Conservation (phyloP, 2,329 filamentous ascomycete species). For the Alternaria alternata region DNA sequence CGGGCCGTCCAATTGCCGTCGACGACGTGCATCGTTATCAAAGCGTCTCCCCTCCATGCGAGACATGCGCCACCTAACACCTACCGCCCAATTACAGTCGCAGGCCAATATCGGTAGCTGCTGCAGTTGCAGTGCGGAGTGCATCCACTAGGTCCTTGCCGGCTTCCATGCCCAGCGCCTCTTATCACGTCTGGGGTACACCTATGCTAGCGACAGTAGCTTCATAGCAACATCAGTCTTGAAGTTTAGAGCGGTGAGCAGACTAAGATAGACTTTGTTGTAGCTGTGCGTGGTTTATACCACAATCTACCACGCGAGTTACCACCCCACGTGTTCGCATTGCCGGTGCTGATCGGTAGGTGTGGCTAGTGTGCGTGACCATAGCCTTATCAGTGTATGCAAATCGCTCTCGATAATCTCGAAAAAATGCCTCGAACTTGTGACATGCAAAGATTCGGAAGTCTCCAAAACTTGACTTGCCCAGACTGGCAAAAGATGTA, state of each 20-base stretch:
- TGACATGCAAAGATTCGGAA: neutral
- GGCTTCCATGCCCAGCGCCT: slow-evolving; percentile 12
- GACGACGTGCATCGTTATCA: slow-evolving; percentile 17
- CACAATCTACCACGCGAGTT: neutral
- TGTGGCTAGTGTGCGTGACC: slow-evolving; percentile 17
- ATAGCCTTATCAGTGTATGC: slow-evolving; percentile 14
- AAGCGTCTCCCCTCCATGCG: slow-evolving; percentile 11
- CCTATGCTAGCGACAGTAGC: neutral
- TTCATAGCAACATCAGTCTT: neutral
- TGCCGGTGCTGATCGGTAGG: slow-evolving; percentile 14
- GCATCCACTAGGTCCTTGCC: slow-evolving; percentile 13
- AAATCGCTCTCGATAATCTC: neutral
- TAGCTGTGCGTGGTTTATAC: neutral
- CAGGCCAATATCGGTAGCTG: slow-evolving; percentile 10
- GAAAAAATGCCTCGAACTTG: slow-evolving; percentile 2
- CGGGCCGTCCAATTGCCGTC: slow-evolving; percentile 3
- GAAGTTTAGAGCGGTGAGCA: slow-evolving; percentile 9
- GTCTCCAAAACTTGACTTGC: neutral
- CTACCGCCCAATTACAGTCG: slow-evolving; percentile 5
- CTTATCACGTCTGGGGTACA: slow-evolving; percentile 8
- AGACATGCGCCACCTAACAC: slow-evolving; percentile 9
- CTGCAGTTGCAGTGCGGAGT: slow-evolving; percentile 17
- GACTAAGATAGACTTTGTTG: neutral
- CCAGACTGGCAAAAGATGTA: neutral
- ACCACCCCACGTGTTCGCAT: slow-evolving; percentile 24